These are phyloP conservation scores for Neurospora discreta DNA, from an alignment of 495 filamentous ascomycete genomes.

Conservation along the genomic window DNA sequence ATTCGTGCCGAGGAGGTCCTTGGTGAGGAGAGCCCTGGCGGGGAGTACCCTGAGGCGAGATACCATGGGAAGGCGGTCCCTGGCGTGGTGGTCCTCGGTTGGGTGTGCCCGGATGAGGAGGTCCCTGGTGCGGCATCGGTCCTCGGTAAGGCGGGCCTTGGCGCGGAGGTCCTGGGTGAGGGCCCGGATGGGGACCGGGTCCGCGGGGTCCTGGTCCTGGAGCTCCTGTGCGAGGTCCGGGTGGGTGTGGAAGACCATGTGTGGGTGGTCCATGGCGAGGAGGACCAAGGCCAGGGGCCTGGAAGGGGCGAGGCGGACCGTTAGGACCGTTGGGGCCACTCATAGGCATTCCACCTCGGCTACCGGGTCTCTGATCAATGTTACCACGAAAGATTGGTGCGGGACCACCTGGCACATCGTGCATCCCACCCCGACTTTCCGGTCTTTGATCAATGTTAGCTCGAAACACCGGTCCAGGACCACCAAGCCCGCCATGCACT, in stretches of 20 bases:
- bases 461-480: slow-evolving; percentile 12
- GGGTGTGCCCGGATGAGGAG: too few species aligned
- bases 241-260: slow-evolving; percentile 10
- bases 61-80: too few species aligned
- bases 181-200: not conserved
- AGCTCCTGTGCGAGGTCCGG: not conserved
- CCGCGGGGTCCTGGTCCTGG: not conserved
- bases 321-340: slow-evolving; percentile 3
- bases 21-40: too few species aligned
- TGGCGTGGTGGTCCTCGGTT: too few species aligned
- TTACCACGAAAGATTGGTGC: slow-evolving; percentile 15
- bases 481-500: not conserved
- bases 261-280: slow-evolving; percentile 22
- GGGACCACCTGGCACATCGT: not conserved
- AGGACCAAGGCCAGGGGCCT: slow-evolving; percentile 5
- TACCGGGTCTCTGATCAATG: slow-evolving; percentile 14
- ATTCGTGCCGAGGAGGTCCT: too few species aligned
- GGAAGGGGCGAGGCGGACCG: slow-evolving; percentile 7
- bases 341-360: slow-evolving; percentile 4
- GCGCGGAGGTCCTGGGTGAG: not conserved
- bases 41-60: too few species aligned
- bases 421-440: slow-evolving; percentile 7
- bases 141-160: not conserved
- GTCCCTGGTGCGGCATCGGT: not conserved
- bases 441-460: slow-evolving; percentile 16